Base-by-base conservation (phyloP, 805 yeast genomes). In the Henningerozyma blattae region DNA sequence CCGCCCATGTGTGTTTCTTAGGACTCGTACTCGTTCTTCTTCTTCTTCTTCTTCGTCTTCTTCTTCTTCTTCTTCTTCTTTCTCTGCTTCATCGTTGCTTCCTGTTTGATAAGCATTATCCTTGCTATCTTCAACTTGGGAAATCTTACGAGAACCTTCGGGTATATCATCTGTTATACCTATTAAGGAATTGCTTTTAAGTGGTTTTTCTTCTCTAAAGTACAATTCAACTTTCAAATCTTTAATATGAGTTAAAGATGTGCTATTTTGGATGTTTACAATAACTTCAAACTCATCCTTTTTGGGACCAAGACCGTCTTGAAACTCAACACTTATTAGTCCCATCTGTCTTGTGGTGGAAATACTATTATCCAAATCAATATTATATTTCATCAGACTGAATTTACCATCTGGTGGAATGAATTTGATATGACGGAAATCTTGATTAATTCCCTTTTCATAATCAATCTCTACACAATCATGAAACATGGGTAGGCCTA, bases 381-480 rank as follows among this genome's bases (percentile, higher is more conserved):
- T 53, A 5, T 68, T 63, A 54, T 87, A 87, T 8, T 70, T 56
- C 67, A 77, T 69, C 16, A 87, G 50, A 3, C 66, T 62, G 27
- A 74, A 72, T 38, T 62, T 67, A 5, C 93, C 96, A 55, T 89
- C 95, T 0, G 97, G 94, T 4, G 97, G 98, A 15, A 81, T 67
- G 47, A 89, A 84, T 14, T 74, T 63, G 22, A 86, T 50, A 0
- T 28, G 33, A 15, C 36, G 17, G 10, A 15, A 17, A 16, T 13
- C 17, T 3, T 14, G 14, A 18, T 35, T 27, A 19, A 33, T 27
- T 5, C 18, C 19, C 14, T 5, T 22, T 22, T 14, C 18, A 3
- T 27, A 56, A 9, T 62, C 66, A 1, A 67, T 43, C 30, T 75
- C 66, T 1, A 87, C 71, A 52, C 89, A 77, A 31, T 66, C 68